phyloP scores from a whole-genome alignment of 2,329 filamentous ascomycete genomes.

The Ceratocystiopsis sp. region DNA sequence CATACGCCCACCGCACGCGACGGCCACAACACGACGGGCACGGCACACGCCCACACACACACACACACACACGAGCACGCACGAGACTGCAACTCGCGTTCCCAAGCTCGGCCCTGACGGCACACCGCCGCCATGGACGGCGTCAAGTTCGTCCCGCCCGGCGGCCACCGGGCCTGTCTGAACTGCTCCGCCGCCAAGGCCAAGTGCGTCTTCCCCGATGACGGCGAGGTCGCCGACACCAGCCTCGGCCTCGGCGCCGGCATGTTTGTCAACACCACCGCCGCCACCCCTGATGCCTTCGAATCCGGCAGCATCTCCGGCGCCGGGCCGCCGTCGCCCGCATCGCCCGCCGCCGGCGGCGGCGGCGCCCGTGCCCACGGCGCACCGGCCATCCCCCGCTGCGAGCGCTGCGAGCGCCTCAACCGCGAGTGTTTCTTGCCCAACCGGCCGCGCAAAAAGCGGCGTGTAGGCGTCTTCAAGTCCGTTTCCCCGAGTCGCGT shows the following conservation, averaged over 20 bases:
- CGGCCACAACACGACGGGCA: no score
- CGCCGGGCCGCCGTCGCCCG: neutral
- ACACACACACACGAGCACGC: no score
- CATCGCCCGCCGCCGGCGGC: neutral
- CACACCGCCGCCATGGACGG: conserved; percentile 7
- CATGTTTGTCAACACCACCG: conserved; percentile 1
- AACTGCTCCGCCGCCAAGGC: conserved; percentile 12
- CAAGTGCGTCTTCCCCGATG: conserved; percentile 12
- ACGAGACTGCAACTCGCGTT: no score
- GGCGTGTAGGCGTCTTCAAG: conserved; percentile 7
- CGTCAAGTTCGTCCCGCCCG: conserved; percentile 12
- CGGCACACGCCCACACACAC: no score
- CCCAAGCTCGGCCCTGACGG: no score
- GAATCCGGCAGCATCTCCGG: no score
- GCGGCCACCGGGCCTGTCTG: conserved; percentile 12
- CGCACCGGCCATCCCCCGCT: conserved; percentile 6
- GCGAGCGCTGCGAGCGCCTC: conserved; percentile 9
- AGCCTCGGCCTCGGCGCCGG: neutral
- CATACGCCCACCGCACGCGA: no score
- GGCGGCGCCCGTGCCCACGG: conserved; percentile 2
- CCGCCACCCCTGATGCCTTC: neutral
- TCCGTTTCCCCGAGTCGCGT: neutral
- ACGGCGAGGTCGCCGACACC: conserved; percentile 1
- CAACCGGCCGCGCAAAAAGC: conserved; percentile 9
- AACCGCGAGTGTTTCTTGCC: conserved; percentile 9